These are phyloP conservation scores for Guillardia theta DNA, from an alignment of 78 protist genomes.

Conservation along the genomic window DNA sequence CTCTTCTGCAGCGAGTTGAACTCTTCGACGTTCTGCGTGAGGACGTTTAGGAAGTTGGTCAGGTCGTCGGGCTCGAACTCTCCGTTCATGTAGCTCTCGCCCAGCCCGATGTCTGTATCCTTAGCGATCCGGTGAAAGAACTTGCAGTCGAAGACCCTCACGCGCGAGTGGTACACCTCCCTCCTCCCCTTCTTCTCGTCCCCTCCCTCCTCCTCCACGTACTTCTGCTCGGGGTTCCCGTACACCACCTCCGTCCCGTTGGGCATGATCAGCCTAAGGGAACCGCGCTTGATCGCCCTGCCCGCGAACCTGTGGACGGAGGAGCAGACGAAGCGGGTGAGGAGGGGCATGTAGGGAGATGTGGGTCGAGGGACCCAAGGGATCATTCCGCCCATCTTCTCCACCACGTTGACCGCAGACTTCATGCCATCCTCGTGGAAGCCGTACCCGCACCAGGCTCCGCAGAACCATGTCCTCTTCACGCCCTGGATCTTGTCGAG, in stretches of 20 bases:
- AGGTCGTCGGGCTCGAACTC: constrained; percentile 17
- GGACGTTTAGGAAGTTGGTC: background rate
- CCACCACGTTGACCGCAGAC: constrained; percentile 14
- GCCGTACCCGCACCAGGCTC: constrained; percentile 48
- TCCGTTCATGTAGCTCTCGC: constrained; percentile 6
- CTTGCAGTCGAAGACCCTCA: background rate
- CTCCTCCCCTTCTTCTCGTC: background rate
- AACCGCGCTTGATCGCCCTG: background rate
- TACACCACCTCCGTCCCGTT: background rate
- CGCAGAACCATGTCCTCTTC: background rate
- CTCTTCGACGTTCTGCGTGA: background rate
- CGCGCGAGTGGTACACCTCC: background rate
- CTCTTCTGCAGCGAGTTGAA: background rate
- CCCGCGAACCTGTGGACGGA: background rate
- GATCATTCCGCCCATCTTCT: background rate
- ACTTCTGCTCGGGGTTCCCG: background rate
- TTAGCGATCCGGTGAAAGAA: background rate
- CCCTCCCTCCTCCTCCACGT: background rate
- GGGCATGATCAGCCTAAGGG: constrained; percentile 10
- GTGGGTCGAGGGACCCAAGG: background rate
- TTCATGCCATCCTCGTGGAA: constrained; percentile 54
- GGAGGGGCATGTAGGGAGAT: background rate
- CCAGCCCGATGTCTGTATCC: background rate
- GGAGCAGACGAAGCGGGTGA: background rate
- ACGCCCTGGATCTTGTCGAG: background rate